Base-by-base conservation (phyloP, 1,284 basidiomycete genomes). In the Mycosarcoma mackinlayi region DNA sequence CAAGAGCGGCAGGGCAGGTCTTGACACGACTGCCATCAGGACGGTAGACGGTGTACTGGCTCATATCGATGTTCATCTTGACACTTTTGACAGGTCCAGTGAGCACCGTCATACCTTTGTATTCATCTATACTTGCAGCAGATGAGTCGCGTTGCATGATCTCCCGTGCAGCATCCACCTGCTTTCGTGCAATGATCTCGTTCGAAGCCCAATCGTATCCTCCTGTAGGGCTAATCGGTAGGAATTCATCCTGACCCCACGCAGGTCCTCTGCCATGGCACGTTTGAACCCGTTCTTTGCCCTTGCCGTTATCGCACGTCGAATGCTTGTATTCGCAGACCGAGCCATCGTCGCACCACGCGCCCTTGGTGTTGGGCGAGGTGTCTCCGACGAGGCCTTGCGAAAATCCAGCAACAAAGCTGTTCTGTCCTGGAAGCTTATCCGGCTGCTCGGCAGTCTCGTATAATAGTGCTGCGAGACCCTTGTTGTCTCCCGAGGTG, bases 1-100 rank as follows among this genome's bases (percentile, higher is more conserved):
- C 91, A 83, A 92, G 85, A 33, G 91, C 91, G 58, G 91, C 86
- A 9, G 91, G 90, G 79, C 91, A 93, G 0, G 91, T 92, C 35
- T 85, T 85, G 45, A 89, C 89, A 0, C 82, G 85, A 10, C 88
- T 89, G 25, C 91, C 90, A 73, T 92, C 90, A 14, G 86, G 83
- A 18, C 92, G 84, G 14, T 84, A 83, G 80, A 92, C 91, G 1
- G 86, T 85, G 71, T 90, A 87, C 87, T 25, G 87, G 85, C 89
- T 89, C 90, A 77, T 83, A 58, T 88, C 84, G 6, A 89, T 90
- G 58, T 76, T 76, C 63, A 73, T 68, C 57, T 77, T 75, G 47
- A 78, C 77, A 37, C 57, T 65, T 42, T 60, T 63, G 14, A 78
- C 64, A 19, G 56, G 64, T 3, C 60, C 70, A 0, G 30, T 67